Evolutionary conservation across 2,329 filamentous ascomycete genomes (phyloP), one percentile per base, ranked within the genome.

Genomic region (Plenodomus biglobosus): DNA sequence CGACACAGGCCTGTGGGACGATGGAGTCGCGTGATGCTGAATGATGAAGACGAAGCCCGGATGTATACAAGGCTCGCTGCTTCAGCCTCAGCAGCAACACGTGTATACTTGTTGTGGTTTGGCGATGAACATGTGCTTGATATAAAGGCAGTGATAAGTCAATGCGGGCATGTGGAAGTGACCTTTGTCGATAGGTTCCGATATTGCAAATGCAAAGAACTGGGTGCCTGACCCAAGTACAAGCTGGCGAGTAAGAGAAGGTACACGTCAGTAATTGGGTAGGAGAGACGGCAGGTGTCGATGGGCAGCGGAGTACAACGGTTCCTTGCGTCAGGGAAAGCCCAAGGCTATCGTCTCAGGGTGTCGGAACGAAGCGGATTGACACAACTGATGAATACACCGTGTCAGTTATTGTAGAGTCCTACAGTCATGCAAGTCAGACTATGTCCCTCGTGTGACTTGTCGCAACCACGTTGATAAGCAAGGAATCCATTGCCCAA

Each of bases 371-470:
- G 52, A 56, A 47, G 46, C 50, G 38, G 38, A 37, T 37, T 44
- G 44, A 50, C 42, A 27, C 44, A 32, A 30, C 6, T 42, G 46
- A 46, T 32, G 38, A 27, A 42, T 42, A 43, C 30, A 20, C 39
- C 35, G 48, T 56, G 60, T 62, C 62, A 62, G 54, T 57, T 52
- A 59, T 52, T 64, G 56, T 46, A 48, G 50, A 55, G 46, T 50
- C 50, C 62, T 68, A 53, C 41, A 52, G 45, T 54, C 44, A 52
- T 61, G 39, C 51, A 45, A 43, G 56, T 70, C 52, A 69, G 65
- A 59, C 42, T 19, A 41, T 30, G 44, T 55, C 44, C 54, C 53
- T 65, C 54, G 65, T 66, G 68, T 70, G 46, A 63, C 41, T 51
- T 38, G 50, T 53, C 50, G 44, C 40, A 57, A 59, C 46, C 51